Percentiles rank a stretch among this genome's conserved stretches.
phyloP scores from a whole-genome alignment of 495 filamentous ascomycete species.

The Tuber magnatum region DNA sequence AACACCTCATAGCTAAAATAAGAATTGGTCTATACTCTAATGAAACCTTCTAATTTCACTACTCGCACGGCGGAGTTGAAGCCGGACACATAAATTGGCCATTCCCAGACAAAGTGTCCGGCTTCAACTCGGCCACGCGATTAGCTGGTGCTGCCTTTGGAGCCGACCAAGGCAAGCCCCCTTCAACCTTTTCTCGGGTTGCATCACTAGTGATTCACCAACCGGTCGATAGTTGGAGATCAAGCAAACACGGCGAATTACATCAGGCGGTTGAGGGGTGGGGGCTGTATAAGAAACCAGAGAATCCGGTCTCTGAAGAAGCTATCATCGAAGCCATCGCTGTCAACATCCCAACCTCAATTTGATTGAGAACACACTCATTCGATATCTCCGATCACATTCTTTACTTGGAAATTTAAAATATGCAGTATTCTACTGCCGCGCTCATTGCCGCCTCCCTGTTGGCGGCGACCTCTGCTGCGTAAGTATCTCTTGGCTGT shows the following conservation, averaged over 20 bases:
- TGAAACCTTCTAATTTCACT: background rate
- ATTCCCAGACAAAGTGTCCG: background rate
- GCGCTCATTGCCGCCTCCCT: constrained; percentile 23
- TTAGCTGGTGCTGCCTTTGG: background rate
- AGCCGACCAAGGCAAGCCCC: background rate
- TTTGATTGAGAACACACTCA: constrained; percentile 7
- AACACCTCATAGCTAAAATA: background rate
- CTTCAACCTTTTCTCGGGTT: background rate
- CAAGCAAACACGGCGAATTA: background rate
- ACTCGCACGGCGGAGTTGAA: background rate
- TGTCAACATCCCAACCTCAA: background rate
- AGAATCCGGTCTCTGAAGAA: background rate
- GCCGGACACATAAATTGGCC: background rate
- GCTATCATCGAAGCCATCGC: background rate
- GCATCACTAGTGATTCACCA: background rate
- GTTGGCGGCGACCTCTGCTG: constrained; percentile 26
- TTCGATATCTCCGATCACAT: constrained; percentile 15
- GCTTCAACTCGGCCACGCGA: background rate
- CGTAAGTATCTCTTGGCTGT: constrained; percentile 12
- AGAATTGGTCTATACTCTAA: background rate
- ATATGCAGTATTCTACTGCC: constrained; percentile 34
- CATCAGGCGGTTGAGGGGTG: background rate
- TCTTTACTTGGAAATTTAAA: constrained; percentile 12
- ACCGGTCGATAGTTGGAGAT: background rate
- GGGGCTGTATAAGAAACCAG: background rate